Percentiles rank a stretch among this genome's conserved stretches.
phyloP scores from a whole-genome alignment of 257 asterid species.

The Buddleja alternifolia region DNA sequence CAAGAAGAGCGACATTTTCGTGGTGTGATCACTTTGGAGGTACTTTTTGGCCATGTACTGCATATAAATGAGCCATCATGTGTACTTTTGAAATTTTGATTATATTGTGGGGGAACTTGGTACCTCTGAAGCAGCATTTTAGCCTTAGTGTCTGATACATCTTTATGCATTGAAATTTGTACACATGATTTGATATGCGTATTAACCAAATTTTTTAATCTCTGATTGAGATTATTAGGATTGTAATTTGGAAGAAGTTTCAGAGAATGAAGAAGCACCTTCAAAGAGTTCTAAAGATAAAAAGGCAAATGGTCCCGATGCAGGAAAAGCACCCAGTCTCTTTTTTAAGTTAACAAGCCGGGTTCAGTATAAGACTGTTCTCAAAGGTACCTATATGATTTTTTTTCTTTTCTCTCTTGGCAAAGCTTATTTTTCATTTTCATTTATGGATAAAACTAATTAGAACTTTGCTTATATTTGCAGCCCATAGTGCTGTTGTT shows the following conservation, averaged over 20 bases:
- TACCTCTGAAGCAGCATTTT: not conserved
- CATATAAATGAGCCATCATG: conserved; percentile 5
- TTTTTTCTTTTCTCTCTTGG: not conserved
- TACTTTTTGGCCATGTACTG: conserved; percentile 23
- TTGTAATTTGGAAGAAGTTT: conserved; percentile 87
- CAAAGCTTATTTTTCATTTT: conserved; percentile 7
- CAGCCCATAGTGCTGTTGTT: conserved; percentile 86
- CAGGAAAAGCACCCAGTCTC: conserved; percentile 73
- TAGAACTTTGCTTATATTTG: conserved; percentile 28
- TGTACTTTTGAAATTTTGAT: not conserved
- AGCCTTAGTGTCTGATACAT: conserved; percentile 2
- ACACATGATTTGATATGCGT: conserved; percentile 19
- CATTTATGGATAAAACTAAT: conserved; percentile 17
- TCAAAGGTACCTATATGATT: conserved; percentile 55
- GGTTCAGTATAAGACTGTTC: conserved; percentile 93
- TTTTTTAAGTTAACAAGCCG: conserved; percentile 78
- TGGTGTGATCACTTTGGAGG: conserved; percentile 96
- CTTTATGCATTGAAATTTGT: not conserved
- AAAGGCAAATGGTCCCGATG: conserved; percentile 88
- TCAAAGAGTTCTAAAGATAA: conserved; percentile 90
- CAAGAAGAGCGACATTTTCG: conserved; percentile 96
- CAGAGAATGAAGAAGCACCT: conserved; percentile 87
- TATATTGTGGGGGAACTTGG: not conserved
- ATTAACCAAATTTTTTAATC: conserved; percentile 1
- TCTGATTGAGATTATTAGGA: conserved; percentile 53